Conservation (phyloP, 805 yeast species). For the Gaillardinia entomophila region DNA sequence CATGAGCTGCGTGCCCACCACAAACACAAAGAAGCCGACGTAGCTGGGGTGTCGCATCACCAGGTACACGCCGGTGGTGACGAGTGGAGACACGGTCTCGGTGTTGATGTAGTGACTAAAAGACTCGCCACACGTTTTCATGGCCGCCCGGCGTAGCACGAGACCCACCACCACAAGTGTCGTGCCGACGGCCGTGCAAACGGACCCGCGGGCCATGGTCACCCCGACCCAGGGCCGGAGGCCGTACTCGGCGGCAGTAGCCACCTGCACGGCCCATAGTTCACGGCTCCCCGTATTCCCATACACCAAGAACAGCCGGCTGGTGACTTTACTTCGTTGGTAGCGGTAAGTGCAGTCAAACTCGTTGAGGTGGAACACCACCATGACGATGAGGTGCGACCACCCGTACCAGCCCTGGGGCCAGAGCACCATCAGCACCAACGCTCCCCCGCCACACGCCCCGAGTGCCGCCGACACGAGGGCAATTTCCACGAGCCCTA, state of each 20-base stretch:
- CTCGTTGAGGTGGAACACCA: constrained; percentile 20
- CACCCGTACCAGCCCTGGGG: constrained; percentile 1
- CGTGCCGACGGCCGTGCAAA: constrained; percentile 7
- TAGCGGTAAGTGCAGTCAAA: constrained; percentile 19
- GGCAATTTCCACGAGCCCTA: constrained; percentile 14
- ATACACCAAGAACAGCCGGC: constrained; percentile 27
- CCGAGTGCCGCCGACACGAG: constrained; percentile 15
- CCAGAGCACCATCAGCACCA: neutral
- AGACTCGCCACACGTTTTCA: constrained; percentile 27
- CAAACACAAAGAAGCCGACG: constrained; percentile 30
- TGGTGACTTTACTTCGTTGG: constrained; percentile 17
- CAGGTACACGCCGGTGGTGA: constrained; percentile 28
- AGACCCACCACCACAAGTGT: constrained; percentile 17
- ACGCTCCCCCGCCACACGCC: constrained; percentile 5
- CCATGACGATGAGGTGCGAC: constrained; percentile 14
- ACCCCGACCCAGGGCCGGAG: constrained; percentile 2
- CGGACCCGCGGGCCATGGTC: neutral
- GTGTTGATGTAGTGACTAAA: constrained; percentile 29
- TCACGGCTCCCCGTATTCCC: constrained; percentile 29
- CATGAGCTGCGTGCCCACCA: constrained; percentile 24
- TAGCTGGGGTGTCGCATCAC: constrained; percentile 34
- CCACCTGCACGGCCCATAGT: constrained; percentile 22
- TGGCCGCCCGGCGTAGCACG: constrained; percentile 20
- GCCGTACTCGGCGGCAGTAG: constrained; percentile 17
- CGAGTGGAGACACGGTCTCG: constrained; percentile 8